These are phyloP conservation scores for Calcarisporium arbuscula DNA, from an alignment of 2,329 filamentous ascomycete species.

Conservation along the genomic window DNA sequence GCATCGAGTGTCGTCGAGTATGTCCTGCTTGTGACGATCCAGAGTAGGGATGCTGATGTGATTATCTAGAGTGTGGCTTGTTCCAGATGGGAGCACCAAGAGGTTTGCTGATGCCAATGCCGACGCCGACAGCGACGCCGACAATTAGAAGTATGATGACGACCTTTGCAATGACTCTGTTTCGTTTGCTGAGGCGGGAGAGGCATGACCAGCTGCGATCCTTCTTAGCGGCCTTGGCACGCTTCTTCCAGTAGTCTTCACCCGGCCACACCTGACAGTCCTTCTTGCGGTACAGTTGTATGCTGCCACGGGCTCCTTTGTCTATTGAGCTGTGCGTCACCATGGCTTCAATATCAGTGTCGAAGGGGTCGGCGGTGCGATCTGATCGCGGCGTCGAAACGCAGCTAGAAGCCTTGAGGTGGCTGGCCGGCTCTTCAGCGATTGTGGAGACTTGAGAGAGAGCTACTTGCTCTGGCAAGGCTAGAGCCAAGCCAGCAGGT, in stretches of 20 bases:
- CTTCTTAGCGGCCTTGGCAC: conserved; percentile 50
- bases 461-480: conserved; percentile 14
- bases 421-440: conserved; percentile 14
- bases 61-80: no score
- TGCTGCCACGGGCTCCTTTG: conserved; percentile 23
- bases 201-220: conserved; percentile 47
- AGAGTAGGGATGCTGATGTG: no score
- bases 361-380: conserved; percentile 43
- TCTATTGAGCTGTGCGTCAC: conserved; percentile 29
- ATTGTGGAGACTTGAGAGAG: conserved; percentile 18
- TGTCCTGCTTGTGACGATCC: no score
- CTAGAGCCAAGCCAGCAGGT: no score
- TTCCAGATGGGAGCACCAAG: conserved; percentile 54
- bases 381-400: conserved; percentile 39
- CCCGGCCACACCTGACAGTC: conserved; percentile 56
- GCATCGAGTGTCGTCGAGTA: no score
- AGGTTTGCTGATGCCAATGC: conserved; percentile 55
- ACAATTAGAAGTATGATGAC: conserved; percentile 45
- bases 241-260: conserved; percentile 53
- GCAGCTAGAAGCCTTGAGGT: conserved; percentile 25
- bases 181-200: conserved; percentile 46
- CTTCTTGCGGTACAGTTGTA: conserved; percentile 25
- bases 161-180: conserved; percentile 49
- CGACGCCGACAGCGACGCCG: conserved; percentile 48
- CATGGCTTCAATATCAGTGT: conserved; percentile 52